Evolutionary conservation across 2,329 filamentous ascomycete species (phyloP).

Genomic region (Elsinoe perseae): DNA sequence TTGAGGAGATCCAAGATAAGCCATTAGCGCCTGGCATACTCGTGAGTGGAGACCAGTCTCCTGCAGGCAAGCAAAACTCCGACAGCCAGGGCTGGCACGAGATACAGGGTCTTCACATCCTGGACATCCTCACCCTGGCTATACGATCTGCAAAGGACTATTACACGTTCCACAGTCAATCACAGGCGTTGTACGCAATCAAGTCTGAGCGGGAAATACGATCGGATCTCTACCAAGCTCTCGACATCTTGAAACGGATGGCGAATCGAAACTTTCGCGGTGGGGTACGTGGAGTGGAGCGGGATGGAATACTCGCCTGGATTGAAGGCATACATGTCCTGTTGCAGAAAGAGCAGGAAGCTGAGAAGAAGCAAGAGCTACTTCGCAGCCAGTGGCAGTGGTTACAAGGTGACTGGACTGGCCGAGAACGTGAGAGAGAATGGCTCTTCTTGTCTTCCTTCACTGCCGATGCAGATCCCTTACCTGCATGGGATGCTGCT

Average conservation of each 20-base stretch:
- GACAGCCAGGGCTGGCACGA: conserved; percentile 66
- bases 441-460: conserved; percentile 74
- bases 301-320: conserved; percentile 69
- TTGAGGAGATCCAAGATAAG: conserved; percentile 49
- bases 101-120: conserved; percentile 81
- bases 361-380: conserved; percentile 65
- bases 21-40: conserved; percentile 21
- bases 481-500: conserved; percentile 60
- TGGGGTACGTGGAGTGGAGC: conserved; percentile 72
- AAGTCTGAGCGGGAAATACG: conserved; percentile 81
- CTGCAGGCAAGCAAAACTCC: conserved; percentile 21
- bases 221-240: conserved; percentile 71
- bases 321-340: conserved; percentile 69
- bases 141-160: conserved; percentile 94
- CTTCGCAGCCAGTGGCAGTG: conserved; percentile 55
- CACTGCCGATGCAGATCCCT: conserved; percentile 45
- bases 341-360: conserved; percentile 65
- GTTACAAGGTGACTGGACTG: conserved; percentile 65
- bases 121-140: conserved; percentile 89
- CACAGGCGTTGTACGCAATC: conserved; percentile 76
- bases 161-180: conserved; percentile 85
- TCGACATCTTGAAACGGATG: conserved; percentile 89
- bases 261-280: conserved; percentile 78
- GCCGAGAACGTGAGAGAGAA: conserved; percentile 70
- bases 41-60: conserved; percentile 18